These are phyloP conservation scores for Aspergillus carbonarius DNA, from an alignment of 2,329 filamentous ascomycete genomes.

Conservation along the genomic window DNA sequence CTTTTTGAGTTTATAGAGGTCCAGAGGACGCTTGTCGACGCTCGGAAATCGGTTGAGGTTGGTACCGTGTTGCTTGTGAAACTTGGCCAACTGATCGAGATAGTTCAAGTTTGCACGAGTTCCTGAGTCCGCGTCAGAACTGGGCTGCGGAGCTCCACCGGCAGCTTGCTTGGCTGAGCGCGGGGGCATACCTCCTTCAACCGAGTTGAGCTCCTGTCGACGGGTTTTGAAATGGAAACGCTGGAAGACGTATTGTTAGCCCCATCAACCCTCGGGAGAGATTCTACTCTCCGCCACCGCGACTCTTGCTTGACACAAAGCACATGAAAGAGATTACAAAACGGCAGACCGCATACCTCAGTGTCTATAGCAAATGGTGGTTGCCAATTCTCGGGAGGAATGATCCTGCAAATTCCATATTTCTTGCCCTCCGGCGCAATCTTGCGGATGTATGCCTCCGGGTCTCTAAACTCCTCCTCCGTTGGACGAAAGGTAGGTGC, in stretches of 20 bases:
- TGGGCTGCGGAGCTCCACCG: constrained; percentile 31
- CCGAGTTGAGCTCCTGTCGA: constrained; percentile 94
- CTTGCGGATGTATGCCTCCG: constrained; percentile 88
- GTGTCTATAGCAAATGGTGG: constrained; percentile 95
- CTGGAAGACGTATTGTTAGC: constrained; percentile 51
- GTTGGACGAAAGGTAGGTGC: constrained; percentile 89
- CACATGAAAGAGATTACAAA: neutral
- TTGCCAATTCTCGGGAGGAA: constrained; percentile 91
- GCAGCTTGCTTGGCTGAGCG: constrained; percentile 29
- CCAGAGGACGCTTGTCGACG: constrained; percentile 94
- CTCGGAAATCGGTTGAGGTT: constrained; percentile 92
- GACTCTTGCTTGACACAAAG: neutral
- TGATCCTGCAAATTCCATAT: constrained; percentile 92
- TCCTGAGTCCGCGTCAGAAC: constrained; percentile 57
- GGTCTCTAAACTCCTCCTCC: constrained; percentile 91
- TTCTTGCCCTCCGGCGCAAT: constrained; percentile 81
- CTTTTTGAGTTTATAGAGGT: constrained; percentile 94
- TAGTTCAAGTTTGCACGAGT: constrained; percentile 96
- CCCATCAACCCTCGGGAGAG: neutral
- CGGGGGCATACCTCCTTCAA: constrained; percentile 78
- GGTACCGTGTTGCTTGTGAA: constrained; percentile 93
- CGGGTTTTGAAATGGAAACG: constrained; percentile 95
- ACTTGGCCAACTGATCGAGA: constrained; percentile 90
- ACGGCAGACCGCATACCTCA: constrained; percentile 62
- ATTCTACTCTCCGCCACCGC: neutral